Evolutionary conservation across 208 protist species (phyloP).

Genomic region (Leishmania lainsoni): DNA sequence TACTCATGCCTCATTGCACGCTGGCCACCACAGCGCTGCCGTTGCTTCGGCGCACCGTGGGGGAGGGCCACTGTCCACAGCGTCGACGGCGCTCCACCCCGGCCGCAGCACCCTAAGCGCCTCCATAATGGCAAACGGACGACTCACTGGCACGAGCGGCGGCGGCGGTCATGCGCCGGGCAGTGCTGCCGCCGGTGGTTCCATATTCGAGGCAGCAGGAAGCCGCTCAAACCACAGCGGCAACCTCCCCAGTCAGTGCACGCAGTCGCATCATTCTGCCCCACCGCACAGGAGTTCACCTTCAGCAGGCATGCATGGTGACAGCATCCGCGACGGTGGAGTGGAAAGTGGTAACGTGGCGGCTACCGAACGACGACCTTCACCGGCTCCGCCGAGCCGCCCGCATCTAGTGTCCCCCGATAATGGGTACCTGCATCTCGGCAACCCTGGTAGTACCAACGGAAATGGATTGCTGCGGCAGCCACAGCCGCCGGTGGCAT

Average conservation of each 20-base stretch:
- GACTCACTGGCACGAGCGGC: neutral
- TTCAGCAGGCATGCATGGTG: neutral
- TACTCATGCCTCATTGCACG: neutral
- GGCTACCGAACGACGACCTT: neutral
- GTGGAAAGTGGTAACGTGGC: neutral
- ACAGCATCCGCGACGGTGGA: neutral
- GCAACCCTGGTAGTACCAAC: neutral
- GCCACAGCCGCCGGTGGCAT: neutral
- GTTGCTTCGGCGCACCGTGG: neutral
- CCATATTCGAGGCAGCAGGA: neutral
- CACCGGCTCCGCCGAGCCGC: neutral
- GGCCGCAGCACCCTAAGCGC: neutral
- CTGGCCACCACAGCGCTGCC: neutral
- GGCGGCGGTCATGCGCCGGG: neutral
- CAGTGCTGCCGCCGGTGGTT: neutral
- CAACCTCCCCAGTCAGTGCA: neutral
- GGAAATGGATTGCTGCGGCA: neutral
- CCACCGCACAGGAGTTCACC: neutral
- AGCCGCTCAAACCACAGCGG: neutral
- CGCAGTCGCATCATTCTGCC: neutral
- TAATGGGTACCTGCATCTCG: neutral
- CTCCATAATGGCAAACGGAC: neutral
- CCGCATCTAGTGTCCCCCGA: neutral
- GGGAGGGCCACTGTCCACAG: neutral
- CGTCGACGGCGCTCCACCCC: neutral